These are phyloP conservation scores for Lachancea fermentati DNA, from an alignment of 805 yeast genomes.

Conservation along the genomic window DNA sequence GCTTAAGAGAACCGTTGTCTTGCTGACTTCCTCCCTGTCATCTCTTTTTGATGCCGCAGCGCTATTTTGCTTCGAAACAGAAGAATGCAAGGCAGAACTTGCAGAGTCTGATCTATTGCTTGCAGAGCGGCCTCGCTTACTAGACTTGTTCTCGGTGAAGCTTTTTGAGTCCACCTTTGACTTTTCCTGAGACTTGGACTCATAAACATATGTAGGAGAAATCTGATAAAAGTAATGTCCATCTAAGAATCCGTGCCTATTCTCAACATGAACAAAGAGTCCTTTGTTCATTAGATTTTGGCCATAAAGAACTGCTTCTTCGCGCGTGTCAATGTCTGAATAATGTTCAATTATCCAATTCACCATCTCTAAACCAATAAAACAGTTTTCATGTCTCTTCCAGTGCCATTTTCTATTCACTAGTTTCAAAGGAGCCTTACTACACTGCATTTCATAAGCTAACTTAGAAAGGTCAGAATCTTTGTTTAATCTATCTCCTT, in stretches of 20 bases:
- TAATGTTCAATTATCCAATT: conserved; percentile 78
- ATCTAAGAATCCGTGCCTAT: conserved; percentile 78
- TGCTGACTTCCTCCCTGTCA: conserved; percentile 1
- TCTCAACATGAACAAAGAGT: conserved; percentile 73
- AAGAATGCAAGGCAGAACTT: background rate
- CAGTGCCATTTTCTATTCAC: conserved; percentile 90
- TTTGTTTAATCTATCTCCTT: conserved; percentile 38
- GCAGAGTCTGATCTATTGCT: conserved; percentile 12
- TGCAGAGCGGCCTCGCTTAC: conserved; percentile 1
- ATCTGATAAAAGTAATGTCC: conserved; percentile 89
- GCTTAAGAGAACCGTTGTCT: conserved; percentile 51
- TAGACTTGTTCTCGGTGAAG: background rate
- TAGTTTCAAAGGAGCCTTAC: conserved; percentile 56
- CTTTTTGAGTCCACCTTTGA: background rate
- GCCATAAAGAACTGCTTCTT: conserved; percentile 78
- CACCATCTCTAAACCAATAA: conserved; percentile 80
- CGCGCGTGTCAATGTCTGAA: conserved; percentile 73
- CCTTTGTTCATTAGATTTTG: conserved; percentile 68
- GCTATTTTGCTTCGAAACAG: conserved; percentile 4
- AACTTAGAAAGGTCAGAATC: conserved; percentile 46
- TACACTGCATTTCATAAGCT: conserved; percentile 57
- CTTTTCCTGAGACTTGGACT: conserved; percentile 11
- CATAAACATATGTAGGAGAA: conserved; percentile 45
- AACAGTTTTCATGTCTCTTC: conserved; percentile 68
- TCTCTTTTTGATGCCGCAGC: conserved; percentile 8